A percentile compares a stretch with the other conserved stretches of the same genome.
Evolutionary conservation across 305 asterid genomes (phyloP).

Genomic region (Andrographis paniculata): DNA sequence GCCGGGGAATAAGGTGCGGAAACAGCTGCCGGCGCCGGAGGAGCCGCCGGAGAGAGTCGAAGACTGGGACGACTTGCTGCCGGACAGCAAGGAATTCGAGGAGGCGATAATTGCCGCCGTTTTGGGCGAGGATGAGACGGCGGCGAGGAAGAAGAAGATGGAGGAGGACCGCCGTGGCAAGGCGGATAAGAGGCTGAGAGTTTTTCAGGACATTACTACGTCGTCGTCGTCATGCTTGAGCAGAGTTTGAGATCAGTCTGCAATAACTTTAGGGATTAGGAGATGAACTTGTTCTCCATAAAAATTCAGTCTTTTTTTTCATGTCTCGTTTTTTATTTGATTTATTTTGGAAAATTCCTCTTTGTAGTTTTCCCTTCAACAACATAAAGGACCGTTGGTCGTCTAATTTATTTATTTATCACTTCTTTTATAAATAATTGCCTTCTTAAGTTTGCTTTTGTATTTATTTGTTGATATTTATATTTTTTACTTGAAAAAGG

Average conservation of each 20-base stretch:
- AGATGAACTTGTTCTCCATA: slow-evolving; percentile 81
- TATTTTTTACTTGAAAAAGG: too few species aligned
- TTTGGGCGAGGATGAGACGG: slow-evolving; percentile 25
- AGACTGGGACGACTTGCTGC: slow-evolving; percentile 52
- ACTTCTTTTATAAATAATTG: too few species aligned
- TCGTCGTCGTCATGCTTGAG: slow-evolving; percentile 59
- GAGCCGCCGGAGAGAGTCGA: slow-evolving; percentile 21
- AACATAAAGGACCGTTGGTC: too few species aligned
- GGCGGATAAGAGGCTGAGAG: slow-evolving; percentile 77
- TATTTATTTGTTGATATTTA: too few species aligned
- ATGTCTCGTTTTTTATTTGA: too few species aligned
- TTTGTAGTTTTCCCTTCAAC: too few species aligned
- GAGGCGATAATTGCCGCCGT: slow-evolving; percentile 80
- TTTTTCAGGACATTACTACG: slow-evolving; percentile 68
- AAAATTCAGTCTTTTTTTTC: too few species aligned
- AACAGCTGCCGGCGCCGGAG: slow-evolving; percentile 39
- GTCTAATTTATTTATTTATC: too few species aligned
- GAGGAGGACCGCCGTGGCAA: slow-evolving; percentile 22
- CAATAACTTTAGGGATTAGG: too few species aligned
- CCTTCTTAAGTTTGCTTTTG: too few species aligned
- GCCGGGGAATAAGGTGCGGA: slow-evolving; percentile 30
- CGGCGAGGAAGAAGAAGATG: slow-evolving; percentile 12
- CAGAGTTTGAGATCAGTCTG: too few species aligned
- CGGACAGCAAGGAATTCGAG: slow-evolving; percentile 72
- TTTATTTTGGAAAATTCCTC: too few species aligned